Percentiles rank a stretch among this genome's conserved stretches.
Evolutionary conservation across 1,284 basidiomycete species (phyloP).

Genomic region (Lignosus rhinocerotis): DNA sequence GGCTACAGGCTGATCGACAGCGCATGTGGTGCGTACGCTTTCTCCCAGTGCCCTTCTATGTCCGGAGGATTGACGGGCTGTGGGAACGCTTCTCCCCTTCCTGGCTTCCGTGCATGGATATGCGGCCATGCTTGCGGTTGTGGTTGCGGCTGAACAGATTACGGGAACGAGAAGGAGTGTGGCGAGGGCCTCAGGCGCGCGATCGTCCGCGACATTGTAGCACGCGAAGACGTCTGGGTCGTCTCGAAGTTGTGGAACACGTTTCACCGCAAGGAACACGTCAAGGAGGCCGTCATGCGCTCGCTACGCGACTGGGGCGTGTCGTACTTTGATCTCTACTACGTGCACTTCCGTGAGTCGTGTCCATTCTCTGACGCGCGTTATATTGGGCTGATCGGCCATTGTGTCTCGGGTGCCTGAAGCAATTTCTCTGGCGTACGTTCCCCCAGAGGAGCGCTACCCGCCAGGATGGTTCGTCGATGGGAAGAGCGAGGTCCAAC

Average conservation of each 20-base stretch:
- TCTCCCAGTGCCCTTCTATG: background rate
- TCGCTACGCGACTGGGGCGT: constrained; percentile 31
- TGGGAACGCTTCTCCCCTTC: background rate
- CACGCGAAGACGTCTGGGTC: constrained; percentile 41
- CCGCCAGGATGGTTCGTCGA: constrained; percentile 30
- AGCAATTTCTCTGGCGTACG: constrained; percentile 30
- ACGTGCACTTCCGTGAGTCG: constrained; percentile 30
- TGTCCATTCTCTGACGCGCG: background rate
- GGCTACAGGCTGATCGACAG: constrained; percentile 45
- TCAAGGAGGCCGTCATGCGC: constrained; percentile 24
- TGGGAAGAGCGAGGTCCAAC: constrained; percentile 27
- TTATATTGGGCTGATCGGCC: background rate
- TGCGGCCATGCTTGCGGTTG: background rate
- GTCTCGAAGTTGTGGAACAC: constrained; percentile 32
- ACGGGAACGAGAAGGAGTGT: constrained; percentile 43
- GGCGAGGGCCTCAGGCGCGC: constrained; percentile 40
- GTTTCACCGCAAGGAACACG: constrained; percentile 29
- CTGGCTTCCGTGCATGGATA: background rate
- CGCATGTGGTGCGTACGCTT: constrained; percentile 28
- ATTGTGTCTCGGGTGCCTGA: background rate
- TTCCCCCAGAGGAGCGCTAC: constrained; percentile 25
- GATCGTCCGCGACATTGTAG: constrained; percentile 40
- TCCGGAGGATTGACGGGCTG: background rate
- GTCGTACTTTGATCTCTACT: constrained; percentile 30
- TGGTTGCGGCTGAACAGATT: constrained; percentile 23